Evolutionary conservation across 108 stramenopile genomes (phyloP), one percentile per base, ranked within the genome.

Genomic region (Nitzschia palea): DNA sequence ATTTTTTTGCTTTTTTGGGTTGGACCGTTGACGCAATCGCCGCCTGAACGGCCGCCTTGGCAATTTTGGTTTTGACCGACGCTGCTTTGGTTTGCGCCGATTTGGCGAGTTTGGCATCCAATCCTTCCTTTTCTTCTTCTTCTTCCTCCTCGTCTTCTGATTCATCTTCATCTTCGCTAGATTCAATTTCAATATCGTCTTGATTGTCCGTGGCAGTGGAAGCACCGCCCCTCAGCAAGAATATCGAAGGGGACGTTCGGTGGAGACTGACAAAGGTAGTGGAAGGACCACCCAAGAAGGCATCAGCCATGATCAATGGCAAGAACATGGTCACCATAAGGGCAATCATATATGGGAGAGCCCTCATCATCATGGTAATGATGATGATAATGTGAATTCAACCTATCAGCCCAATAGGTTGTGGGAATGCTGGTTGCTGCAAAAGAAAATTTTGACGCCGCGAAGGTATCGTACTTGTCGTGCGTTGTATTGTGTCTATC

Each of bases 81-180:
- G 85, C 72, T 23, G 50, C 70, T 67, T 51, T 62, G 58, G 70
- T 57, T 67, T 51, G 68, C 50, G 70, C 63, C 0, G 65, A 47
- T 23, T 44, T 50, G 36, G 57, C 73, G 8, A 79, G 44, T 23
- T 43, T 67, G 32, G 72, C 15, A 14, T 65, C 80, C 33, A 79
- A 62, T 42, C 82, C 79, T 17, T 78, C 80, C 43, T 83, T 84
- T 31, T 86, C 85, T 20, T 88, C 85, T 29, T 77, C 73, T 35
- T n/a, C 37, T 34, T 85, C 83, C 43, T 73, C 72, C 27, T 80
- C 81, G 6, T 60, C 53, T 36, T 86, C 76, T 14, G 73, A 79
- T 33, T 64, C 58, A 53, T 53, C 52, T 42, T 86, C 85, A 35
- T 62, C 60, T 20, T 79, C 67, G 22, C 47, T 48, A 4, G 47